Evolutionary conservation across 139 green algal genomes (phyloP).

Genomic region (Coelastrella sp.): DNA sequence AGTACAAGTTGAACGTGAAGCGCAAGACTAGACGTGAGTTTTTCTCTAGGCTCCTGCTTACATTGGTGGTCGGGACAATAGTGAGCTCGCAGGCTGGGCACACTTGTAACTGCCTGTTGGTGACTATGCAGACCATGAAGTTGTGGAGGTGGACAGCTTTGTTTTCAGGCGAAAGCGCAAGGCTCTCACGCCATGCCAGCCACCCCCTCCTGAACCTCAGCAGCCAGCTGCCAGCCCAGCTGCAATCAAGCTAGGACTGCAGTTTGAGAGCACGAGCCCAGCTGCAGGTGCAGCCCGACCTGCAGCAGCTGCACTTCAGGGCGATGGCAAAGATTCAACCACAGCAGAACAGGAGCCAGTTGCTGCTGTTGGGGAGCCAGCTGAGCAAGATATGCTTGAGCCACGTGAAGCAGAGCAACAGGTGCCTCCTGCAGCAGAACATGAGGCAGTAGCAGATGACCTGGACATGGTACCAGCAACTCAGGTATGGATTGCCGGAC

Average conservation of each 20-base stretch:
- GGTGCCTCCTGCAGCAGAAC: neutral
- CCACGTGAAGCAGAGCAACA: no score
- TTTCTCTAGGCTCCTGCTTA: neutral
- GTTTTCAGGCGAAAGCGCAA: constrained; percentile 20
- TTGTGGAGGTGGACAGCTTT: constrained; percentile 34
- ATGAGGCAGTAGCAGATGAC: neutral
- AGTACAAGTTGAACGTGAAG: constrained; percentile 28
- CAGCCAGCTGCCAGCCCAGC: constrained; percentile 21
- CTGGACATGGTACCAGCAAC: neutral
- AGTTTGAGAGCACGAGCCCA: neutral
- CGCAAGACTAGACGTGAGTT: constrained; percentile 37
- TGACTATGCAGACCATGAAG: constrained; percentile 27
- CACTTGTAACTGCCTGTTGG: neutral
- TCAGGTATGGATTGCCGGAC: neutral
- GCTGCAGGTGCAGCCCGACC: neutral
- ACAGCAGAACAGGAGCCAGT: neutral
- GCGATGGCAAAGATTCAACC: neutral
- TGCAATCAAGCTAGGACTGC: constrained; percentile 4
- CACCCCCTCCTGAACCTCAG: neutral
- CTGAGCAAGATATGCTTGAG: neutral
- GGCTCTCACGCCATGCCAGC: neutral
- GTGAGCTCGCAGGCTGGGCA: neutral
- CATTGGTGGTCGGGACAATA: no score
- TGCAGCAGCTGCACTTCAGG: neutral
- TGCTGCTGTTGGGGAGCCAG: neutral